Evolutionary conservation across 345 rosid species (phyloP), one percentile per base, ranked within the genome.

Genomic region (Balakata baccata): DNA sequence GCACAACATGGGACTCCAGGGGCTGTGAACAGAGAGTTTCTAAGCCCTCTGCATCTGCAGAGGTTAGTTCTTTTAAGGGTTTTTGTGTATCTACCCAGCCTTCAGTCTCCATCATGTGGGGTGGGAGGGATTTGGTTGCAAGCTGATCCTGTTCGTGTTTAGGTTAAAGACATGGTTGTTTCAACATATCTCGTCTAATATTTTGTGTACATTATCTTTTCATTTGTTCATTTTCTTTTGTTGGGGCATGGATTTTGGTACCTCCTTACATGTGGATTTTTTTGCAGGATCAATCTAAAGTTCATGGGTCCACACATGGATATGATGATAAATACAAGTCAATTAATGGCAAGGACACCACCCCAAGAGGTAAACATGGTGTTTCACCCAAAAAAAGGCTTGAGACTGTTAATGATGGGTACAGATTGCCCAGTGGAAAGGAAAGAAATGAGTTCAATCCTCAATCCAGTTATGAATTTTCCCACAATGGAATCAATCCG

Each of bases 1-100:
- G 93, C 77, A 87, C 92, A 71, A 81, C 60, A 49, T 95, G 97
- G 98, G 96, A 95, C 72, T 81, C 90, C 39, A 81, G 57, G 77
- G 87, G 75, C 73, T 89, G 89, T 84, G 75, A 89, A 76, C 88
- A 82, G 73, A 85, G 78, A 77, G 80, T 87, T 74, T 64, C 77
- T 46, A 80, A 69, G 75, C 76, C 87, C 47, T 69, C 88, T n/a
- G 69, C 79, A 61, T 60, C 72, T 62, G 71, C 75, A 38, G 86
- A 79, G 92, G 99, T 89, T 74, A 25, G 80, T 12, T n/a, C 52
- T 70, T 78, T 65, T 11, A 29, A 9, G 49, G 49, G 69, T 66
- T 76, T 68, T 17, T 12, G 53, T 29, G 34, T 60, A 70, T 72
- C 53, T 65, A 43, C 34, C n/a, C 16, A 11, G n/a, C 37, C 37